These are phyloP conservation scores for Sphenostylis stenocarpa DNA, from an alignment of 306 rosid species.

Conservation along the genomic window DNA sequence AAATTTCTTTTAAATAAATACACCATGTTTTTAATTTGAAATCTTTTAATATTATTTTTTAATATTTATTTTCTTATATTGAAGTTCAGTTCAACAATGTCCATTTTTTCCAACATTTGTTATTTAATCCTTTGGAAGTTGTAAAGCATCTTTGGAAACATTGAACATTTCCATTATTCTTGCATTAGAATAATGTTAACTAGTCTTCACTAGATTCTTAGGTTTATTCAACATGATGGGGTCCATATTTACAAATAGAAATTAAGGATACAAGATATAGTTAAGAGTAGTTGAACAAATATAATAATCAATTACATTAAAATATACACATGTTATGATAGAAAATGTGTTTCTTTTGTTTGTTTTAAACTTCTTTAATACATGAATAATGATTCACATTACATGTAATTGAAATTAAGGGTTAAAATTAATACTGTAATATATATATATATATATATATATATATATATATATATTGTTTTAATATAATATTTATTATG, in stretches of 20 bases:
- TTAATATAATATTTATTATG: too few relatives aligned
- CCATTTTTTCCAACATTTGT: not conserved
- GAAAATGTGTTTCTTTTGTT: not conserved
- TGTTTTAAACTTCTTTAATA: not conserved
- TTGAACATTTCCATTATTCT: slow-evolving; percentile 14
- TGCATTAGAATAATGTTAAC: not conserved
- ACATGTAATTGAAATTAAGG: not conserved
- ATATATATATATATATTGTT: too few relatives aligned
- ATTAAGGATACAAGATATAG: not conserved
- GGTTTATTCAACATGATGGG: not conserved
- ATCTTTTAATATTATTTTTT: not conserved
- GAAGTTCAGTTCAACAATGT: not conserved
- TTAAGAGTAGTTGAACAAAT: slow-evolving; percentile 17
- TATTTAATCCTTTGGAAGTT: not conserved
- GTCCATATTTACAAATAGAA: slow-evolving; percentile 5
- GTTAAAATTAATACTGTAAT: not conserved
- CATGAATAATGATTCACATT: not conserved
- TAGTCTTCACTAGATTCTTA: not conserved
- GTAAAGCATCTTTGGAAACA: slow-evolving; percentile 20
- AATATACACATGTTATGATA: not conserved
- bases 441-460: too few relatives aligned
- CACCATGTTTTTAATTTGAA: too few relatives aligned
- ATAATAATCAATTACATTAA: not conserved
- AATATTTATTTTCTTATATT: not conserved
- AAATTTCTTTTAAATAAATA: too few relatives aligned